phyloP scores from a whole-genome alignment of 2,329 filamentous ascomycete genomes.

The Capronia americana region DNA sequence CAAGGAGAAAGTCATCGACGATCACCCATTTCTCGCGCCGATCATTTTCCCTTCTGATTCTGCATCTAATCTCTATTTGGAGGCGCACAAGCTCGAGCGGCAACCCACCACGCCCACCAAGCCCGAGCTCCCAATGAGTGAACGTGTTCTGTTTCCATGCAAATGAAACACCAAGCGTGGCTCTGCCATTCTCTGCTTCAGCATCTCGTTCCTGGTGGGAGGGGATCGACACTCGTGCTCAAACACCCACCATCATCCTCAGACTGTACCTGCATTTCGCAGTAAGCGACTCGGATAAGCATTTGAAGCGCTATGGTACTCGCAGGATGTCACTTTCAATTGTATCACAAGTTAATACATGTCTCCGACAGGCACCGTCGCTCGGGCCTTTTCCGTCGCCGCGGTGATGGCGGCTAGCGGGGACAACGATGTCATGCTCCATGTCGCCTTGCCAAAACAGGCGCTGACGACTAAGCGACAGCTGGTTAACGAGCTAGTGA shows the following conservation, averaged over 20 bases:
- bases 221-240: not conserved
- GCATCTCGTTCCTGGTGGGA: not conserved
- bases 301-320: not conserved
- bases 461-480: not conserved
- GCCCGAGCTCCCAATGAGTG: not conserved
- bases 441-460: not conserved
- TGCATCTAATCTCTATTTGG: conserved; percentile 2
- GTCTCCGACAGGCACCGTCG: not conserved
- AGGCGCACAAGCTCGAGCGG: not conserved
- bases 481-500: not conserved
- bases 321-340: not conserved
- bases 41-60: conserved; percentile 10
- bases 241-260: not conserved
- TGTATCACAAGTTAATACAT: not conserved
- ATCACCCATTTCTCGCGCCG: conserved; percentile 9
- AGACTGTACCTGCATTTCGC: not conserved
- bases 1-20: not conserved
- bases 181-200: not conserved
- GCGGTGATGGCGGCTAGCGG: not conserved
- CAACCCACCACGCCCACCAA: not conserved
- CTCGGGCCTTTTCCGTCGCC: not conserved
- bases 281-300: not conserved
- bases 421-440: not conserved
- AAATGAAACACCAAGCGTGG: not conserved
- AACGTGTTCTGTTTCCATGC: not conserved